Evolutionary conservation across 2,329 filamentous ascomycete species (phyloP).

Genomic region (Hypomyces rosellus): DNA sequence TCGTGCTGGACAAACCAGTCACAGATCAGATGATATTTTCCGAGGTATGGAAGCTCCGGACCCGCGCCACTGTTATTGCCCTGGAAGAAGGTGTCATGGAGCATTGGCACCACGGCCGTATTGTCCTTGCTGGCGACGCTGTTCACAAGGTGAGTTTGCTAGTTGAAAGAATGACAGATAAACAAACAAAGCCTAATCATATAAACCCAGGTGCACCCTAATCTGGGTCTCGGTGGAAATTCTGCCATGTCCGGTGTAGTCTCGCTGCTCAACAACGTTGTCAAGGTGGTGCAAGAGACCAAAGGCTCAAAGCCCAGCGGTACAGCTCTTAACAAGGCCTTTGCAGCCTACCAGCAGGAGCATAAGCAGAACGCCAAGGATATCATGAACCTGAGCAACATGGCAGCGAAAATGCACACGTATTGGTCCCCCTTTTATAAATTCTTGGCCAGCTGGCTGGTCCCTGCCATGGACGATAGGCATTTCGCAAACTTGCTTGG

Average conservation of each 20-base stretch:
- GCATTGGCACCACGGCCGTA: slow-evolving; percentile 24
- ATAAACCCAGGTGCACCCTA: slow-evolving; percentile 19
- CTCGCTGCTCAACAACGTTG: slow-evolving; percentile 18
- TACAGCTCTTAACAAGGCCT: background rate
- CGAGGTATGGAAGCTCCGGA: slow-evolving; percentile 25
- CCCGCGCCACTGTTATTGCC: slow-evolving; percentile 17
- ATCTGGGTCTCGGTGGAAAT: slow-evolving; percentile 25
- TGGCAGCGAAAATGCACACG: slow-evolving; percentile 4
- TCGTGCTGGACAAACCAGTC: slow-evolving; percentile 21
- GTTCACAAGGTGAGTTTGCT: slow-evolving; percentile 19
- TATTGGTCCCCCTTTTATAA: background rate
- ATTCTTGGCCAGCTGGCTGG: background rate
- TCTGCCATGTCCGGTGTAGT: slow-evolving; percentile 22
- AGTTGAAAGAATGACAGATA: no score
- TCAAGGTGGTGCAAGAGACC: slow-evolving; percentile 3
- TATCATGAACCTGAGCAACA: slow-evolving; percentile 1
- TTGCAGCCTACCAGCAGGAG: slow-evolving; percentile 1
- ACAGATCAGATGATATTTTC: slow-evolving; percentile 24
- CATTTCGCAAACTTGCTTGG: background rate
- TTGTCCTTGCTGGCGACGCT: slow-evolving; percentile 28
- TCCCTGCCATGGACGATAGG: background rate
- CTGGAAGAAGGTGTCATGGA: slow-evolving; percentile 27
- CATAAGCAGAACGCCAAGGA: background rate
- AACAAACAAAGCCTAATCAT: no score
- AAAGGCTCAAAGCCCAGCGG: background rate